Evolutionary conservation across 2,329 filamentous ascomycete species (phyloP).

Genomic region (Cercospora sp.): DNA sequence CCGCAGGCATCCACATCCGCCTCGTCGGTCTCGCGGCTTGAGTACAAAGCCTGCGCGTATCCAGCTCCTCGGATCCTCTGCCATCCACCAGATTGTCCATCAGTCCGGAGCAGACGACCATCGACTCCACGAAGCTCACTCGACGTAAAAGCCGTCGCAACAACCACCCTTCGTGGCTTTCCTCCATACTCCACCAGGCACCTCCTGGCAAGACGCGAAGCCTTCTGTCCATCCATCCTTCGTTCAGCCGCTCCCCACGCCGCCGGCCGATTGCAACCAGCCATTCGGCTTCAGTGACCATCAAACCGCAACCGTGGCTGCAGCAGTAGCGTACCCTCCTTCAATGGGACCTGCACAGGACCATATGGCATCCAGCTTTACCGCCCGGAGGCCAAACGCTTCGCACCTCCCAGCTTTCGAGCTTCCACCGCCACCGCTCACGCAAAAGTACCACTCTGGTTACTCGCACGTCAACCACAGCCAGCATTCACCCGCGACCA

Average conservation of each 20-base stretch:
- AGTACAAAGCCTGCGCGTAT: slow-evolving; percentile 40
- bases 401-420: slow-evolving; percentile 68
- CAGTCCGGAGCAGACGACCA: slow-evolving; percentile 16
- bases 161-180: slow-evolving; percentile 39
- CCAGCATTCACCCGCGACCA: slow-evolving; percentile 47
- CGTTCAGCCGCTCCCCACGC: slow-evolving; percentile 35
- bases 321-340: slow-evolving; percentile 59
- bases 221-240: slow-evolving; percentile 26
- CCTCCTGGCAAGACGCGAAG: slow-evolving; percentile 33
- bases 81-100: slow-evolving; percentile 30
- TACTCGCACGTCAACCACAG: slow-evolving; percentile 41
- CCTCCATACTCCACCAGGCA: slow-evolving; percentile 33
- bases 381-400: slow-evolving; percentile 68
- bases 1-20: slow-evolving; percentile 30
- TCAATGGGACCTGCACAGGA: slow-evolving; percentile 64
- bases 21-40: slow-evolving; percentile 35
- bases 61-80: slow-evolving; percentile 36
- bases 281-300: slow-evolving; percentile 34
- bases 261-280: slow-evolving; percentile 34
- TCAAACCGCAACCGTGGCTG: slow-evolving; percentile 60
- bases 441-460: slow-evolving; percentile 48
- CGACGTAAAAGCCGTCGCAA: slow-evolving; percentile 22
- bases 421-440: slow-evolving; percentile 63
- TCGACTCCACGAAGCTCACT: neutral
- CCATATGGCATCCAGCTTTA: slow-evolving; percentile 65